Percentiles rank a stretch among this genome's conserved stretches.
Evolutionary conservation across 352 stramenopile species (phyloP).

Genomic region (Phytophthora chlamydospora): DNA sequence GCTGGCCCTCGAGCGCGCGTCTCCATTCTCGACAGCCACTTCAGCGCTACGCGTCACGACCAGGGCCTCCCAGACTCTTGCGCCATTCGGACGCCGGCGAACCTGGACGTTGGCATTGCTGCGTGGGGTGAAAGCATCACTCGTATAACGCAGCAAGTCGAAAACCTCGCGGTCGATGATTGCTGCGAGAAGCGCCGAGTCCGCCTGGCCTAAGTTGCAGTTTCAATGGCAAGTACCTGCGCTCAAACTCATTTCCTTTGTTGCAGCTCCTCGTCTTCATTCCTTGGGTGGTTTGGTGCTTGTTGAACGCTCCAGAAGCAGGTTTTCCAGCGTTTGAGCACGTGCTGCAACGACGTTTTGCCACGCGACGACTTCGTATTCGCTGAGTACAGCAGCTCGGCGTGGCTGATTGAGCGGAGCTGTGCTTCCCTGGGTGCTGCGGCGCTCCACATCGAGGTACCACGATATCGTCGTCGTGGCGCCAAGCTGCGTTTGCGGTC

Average conservation of each 20-base stretch:
- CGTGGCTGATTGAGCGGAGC: too few species aligned
- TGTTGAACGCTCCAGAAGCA: conserved; percentile 2
- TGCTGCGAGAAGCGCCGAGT: conserved; percentile 4
- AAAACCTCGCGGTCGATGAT: conserved; percentile 32
- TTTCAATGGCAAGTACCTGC: too few species aligned
- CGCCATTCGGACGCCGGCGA: neutral
- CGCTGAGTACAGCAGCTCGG: neutral
- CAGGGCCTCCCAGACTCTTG: neutral
- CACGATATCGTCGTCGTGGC: neutral
- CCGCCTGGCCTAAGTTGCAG: too few species aligned
- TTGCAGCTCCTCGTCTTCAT: too few species aligned
- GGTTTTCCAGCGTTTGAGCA: conserved; percentile 8
- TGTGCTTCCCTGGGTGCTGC: too few species aligned
- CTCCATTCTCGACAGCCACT: conserved; percentile 25
- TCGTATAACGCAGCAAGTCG: conserved; percentile 27
- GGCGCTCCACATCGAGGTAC: conserved; percentile 1
- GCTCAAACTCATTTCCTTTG: too few species aligned
- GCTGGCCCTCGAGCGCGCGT: neutral
- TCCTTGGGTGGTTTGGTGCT: too few species aligned
- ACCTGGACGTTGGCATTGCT: conserved; percentile 16
- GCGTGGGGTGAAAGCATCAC: conserved; percentile 26
- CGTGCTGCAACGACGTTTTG: neutral
- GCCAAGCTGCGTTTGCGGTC: neutral
- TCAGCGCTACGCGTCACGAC: conserved; percentile 17
- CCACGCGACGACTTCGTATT: neutral